Evolutionary conservation across 176 grass and related monocot genomes (phyloP), one percentile per base, ranked within the genome.

Genomic region (Themeda triandra): DNA sequence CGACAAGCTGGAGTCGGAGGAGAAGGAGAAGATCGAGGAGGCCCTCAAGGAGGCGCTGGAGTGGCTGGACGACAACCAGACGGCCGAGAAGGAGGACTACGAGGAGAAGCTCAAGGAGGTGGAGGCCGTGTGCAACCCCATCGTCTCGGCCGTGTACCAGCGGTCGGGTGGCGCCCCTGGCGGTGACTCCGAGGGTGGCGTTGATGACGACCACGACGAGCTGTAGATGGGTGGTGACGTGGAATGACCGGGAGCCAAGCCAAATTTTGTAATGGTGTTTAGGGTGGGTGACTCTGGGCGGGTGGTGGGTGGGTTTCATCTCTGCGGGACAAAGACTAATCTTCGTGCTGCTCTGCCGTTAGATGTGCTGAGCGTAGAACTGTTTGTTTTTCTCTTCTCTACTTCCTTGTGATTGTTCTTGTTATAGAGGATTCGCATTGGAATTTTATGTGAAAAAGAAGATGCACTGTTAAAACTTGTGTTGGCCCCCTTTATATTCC

Each of bases 21-120:
- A 93, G 85, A 93, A 93, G 88, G 89, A 93, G 73, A 93, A 93
- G 92, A 75, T 93, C 21, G 92, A 93, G 78, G 92, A 88, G 60
- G 92, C 85, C 6, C 66, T 93, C 39, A 90, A 93, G 78, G 92
- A 93, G 76, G 92, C 92, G 6, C 69, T 93, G 0, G 92, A 93
- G 79, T 93, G 92, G 92, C 80, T 93, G 13, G 92, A 91, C 53
- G 92, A 93, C 59, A 91, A 93, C 80, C 92, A 93, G 86, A 60
- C 45, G 3, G 92, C 86, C 66, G 92, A 93, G 51, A 91, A 91
- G 75, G 92, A 93, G 18, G 92, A 93, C 51, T 91, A 93, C 78
- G 92, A 88, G 14, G 92, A 93, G 88, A 93, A 93, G 83, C 89
- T 93, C 63, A 93, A 93, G 82, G 92, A 93, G 88, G 92, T 93